Conservation (phyloP, 108 stramenopile genomes). For the Seminavis robusta region DNA sequence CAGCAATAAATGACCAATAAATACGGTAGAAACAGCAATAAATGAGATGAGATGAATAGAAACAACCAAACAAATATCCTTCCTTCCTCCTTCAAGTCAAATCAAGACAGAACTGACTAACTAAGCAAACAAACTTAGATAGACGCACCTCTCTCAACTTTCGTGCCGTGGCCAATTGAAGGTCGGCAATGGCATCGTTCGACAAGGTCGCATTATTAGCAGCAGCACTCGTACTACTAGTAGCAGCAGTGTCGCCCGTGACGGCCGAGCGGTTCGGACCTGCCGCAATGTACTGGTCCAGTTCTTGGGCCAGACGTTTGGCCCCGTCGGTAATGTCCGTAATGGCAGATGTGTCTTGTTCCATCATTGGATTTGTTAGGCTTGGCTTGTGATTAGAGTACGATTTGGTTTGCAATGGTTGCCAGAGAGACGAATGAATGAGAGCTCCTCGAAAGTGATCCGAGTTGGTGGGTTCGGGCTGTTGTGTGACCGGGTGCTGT, state of each 20-base stretch:
- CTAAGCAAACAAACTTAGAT: not conserved
- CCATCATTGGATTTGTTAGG: too few relatives aligned
- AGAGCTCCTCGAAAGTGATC: too few relatives aligned
- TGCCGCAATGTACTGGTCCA: too few relatives aligned
- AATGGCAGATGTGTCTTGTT: too few relatives aligned
- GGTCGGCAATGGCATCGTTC: slow-evolving; percentile 32
- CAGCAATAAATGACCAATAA: not conserved
- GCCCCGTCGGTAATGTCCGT: slow-evolving; percentile 2
- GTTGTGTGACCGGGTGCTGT: too few relatives aligned
- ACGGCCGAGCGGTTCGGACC: too few relatives aligned
- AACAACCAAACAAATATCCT: not conserved
- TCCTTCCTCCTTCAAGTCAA: not conserved
- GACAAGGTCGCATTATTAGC: slow-evolving; percentile 10
- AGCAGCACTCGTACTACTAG: too few relatives aligned
- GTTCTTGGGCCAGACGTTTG: slow-evolving; percentile 2
- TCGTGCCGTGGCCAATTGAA: slow-evolving; percentile 47
- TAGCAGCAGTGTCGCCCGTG: too few relatives aligned
- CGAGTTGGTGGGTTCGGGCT: too few relatives aligned
- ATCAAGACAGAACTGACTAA: not conserved
- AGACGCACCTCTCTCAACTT: slow-evolving; percentile 47
- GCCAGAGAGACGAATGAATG: too few relatives aligned
- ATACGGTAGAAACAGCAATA: not conserved
- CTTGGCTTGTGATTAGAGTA: too few relatives aligned
- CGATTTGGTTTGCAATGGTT: too few relatives aligned
- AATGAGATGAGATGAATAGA: slow-evolving; percentile 1